Conservation (phyloP, 2,329 filamentous ascomycete species). For the Penicillium concentricum region DNA sequence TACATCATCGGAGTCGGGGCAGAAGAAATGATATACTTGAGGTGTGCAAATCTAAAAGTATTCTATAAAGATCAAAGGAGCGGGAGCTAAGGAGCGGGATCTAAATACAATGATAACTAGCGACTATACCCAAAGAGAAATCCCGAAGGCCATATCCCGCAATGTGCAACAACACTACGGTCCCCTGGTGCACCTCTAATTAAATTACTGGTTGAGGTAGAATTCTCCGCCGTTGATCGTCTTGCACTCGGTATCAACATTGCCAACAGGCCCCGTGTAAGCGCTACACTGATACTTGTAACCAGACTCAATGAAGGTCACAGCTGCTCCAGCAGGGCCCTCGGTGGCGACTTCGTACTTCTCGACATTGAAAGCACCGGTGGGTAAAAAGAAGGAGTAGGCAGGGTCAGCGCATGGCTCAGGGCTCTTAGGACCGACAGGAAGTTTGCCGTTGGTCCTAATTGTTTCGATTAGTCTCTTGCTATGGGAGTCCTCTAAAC, state of each 20-base stretch:
- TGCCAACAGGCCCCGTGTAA: background rate
- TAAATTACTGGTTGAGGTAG: background rate
- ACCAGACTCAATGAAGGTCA: background rate
- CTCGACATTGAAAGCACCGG: background rate
- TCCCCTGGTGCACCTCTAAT: background rate
- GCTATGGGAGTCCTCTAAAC: fast-evolving
- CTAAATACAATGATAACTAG: background rate
- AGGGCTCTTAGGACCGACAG: background rate
- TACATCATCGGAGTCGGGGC: too few relatives aligned
- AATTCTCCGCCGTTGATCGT: conserved; percentile 1
- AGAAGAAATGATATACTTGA: background rate
- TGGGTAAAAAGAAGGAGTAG: background rate
- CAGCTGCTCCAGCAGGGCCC: background rate
- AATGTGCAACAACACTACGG: background rate
- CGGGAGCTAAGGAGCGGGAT: background rate
- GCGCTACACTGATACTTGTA: conserved; percentile 2
- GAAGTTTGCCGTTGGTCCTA: background rate
- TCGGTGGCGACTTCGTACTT: background rate
- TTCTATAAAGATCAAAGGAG: background rate
- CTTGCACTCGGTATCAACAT: conserved; percentile 1
- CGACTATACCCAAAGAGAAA: background rate
- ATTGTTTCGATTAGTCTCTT: background rate
- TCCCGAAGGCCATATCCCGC: background rate
- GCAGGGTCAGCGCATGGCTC: background rate
- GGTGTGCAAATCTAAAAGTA: background rate